phyloP scores from a whole-genome alignment of 78 protist species.

The Dictyostelium capitatum region DNA sequence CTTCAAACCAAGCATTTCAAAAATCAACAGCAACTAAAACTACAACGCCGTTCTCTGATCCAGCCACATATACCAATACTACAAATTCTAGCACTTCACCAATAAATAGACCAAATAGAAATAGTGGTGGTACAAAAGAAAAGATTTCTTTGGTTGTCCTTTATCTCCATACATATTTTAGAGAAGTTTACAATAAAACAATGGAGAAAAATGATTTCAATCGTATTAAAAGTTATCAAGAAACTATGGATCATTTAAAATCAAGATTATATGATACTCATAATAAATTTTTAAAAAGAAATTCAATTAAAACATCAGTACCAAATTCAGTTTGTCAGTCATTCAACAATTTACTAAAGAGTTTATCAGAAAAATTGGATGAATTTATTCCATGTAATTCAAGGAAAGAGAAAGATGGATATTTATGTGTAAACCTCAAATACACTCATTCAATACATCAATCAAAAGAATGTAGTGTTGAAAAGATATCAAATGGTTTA shows the following conservation, averaged over 20 bases:
- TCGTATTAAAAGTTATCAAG: not conserved
- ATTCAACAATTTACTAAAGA: not conserved
- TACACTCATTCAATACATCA: not conserved
- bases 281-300: not conserved
- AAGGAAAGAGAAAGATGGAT: not conserved
- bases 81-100: too few relatives aligned
- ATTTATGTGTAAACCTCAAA: not conserved
- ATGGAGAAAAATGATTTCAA: too few relatives aligned
- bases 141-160: too few relatives aligned
- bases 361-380: not conserved
- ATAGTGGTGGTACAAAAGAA: too few relatives aligned
- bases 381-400: not conserved
- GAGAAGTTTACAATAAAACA: too few relatives aligned
- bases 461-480: not conserved
- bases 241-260: not conserved
- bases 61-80: too few relatives aligned
- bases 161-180: too few relatives aligned
- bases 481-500: not conserved
- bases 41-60: too few relatives aligned
- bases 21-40: too few relatives aligned
- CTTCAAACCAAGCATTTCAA: too few relatives aligned
- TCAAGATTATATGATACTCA: not conserved
- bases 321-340: not conserved
- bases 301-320: not conserved
- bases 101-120: too few relatives aligned